Percentiles rank a stretch among this genome's conserved stretches.
phyloP scores from a whole-genome alignment of 176 grass and related monocot genomes.

The Elymus sibiricus region DNA sequence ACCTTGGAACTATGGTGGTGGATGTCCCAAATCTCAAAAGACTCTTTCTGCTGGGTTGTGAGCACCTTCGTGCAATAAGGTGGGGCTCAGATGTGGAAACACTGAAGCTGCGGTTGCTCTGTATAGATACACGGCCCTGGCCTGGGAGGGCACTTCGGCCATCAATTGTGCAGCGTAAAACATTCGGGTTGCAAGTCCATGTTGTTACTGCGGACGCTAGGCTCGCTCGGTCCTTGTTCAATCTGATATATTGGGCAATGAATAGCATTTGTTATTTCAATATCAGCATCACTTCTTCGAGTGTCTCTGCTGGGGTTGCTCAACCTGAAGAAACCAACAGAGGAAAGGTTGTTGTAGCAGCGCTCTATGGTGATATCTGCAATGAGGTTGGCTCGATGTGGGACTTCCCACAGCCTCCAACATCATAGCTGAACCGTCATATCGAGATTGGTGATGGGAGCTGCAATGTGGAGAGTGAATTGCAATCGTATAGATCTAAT shows the following conservation, averaged over 20 bases:
- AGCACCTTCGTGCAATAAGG: not conserved
- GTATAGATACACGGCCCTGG: not conserved
- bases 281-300: not conserved
- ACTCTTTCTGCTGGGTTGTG: not conserved
- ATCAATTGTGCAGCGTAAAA: not conserved
- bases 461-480: not conserved
- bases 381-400: not conserved
- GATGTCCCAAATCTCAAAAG: not conserved
- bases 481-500: rapidly evolving
- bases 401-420: not conserved
- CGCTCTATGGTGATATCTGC: not conserved
- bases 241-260: not conserved
- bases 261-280: not conserved
- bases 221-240: not conserved
- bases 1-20: not conserved
- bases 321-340: not conserved
- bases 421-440: not conserved
- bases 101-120: not conserved
- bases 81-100: not conserved
- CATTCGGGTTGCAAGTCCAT: not conserved
- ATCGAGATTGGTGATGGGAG: not conserved
- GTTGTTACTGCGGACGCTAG: not conserved
- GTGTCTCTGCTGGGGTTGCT: rapidly evolving
- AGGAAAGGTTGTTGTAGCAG: not conserved
- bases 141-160: not conserved